Evolutionary conservation across 345 rosid genomes (phyloP), one percentile per base, ranked within the genome.

Genomic region (Toxicodendron radicans): DNA sequence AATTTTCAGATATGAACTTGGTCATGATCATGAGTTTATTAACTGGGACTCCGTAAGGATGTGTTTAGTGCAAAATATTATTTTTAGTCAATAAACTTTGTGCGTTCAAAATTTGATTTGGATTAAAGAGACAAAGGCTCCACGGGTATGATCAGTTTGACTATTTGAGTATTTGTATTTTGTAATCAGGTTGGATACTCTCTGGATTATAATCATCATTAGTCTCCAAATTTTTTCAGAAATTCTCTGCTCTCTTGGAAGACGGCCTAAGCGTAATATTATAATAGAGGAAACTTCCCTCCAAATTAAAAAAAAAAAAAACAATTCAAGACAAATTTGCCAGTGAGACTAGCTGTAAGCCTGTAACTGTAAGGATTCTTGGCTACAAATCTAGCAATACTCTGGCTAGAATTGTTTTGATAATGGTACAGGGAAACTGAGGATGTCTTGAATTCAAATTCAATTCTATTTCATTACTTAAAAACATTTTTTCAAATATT

Each of bases 21-120:
- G 73, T 75, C 76, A 65, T 9, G 73, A 75, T 79, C 76, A 65
- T 9, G 73, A 75, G 76, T 20, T 72, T 7, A 20, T 66, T 71
- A 73, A 52, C 76, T 16, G 38, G 45, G 69, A 69, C 27, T 70
- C 48, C 4, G 6, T 11, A 48, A 64, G 73, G 30, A 21, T 48
- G 38, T 5, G 38, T 35, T 35, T 35, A 5, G 6, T 35, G 38
- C 38, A 35, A 35, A 35, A 3, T 6, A 35, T 3, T 35, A 35
- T 35, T 6, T 35, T 27, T 27, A 27, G 3, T 35, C 3, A 3
- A 3, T 35, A 35, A 3, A 35, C 38, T 35, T 35, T 35, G 38
- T 35, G 38, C 38, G 6, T 49, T 49, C 53, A 14, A 49, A 49
- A 49, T 49, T 12, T 11, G 14, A 16, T 49, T 14, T 11, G n/a